Conservation (phyloP, 2,329 filamentous ascomycete species). For the Dichotomopilus funicola region DNA sequence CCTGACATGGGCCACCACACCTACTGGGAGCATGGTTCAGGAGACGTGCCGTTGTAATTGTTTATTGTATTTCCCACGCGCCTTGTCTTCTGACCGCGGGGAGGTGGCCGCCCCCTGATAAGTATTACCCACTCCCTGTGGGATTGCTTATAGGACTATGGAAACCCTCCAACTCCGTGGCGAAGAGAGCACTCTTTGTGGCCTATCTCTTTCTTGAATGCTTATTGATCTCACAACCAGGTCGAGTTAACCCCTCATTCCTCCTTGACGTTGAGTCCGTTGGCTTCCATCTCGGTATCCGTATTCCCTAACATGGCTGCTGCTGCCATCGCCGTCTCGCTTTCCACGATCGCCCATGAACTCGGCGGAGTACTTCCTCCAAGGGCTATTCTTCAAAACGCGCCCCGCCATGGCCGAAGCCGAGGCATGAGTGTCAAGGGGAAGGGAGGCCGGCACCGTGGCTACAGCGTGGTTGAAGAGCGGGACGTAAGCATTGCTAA, state of each 20-base stretch:
- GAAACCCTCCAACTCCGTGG: no score
- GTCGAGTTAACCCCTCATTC: neutral
- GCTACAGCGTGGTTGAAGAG: slow-evolving; percentile 38
- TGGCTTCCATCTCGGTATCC: neutral
- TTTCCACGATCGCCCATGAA: slow-evolving; percentile 30
- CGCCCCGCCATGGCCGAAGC: slow-evolving; percentile 34
- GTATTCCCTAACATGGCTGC: slow-evolving; percentile 24
- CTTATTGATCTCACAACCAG: neutral
- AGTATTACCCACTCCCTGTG: no score
- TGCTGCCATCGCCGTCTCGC: slow-evolving; percentile 31
- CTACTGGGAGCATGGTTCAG: no score
- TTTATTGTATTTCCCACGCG: neutral
- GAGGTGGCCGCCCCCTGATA: no score
- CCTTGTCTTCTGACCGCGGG: no score
- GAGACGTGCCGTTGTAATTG: neutral
- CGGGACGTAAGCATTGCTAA: slow-evolving; percentile 35
- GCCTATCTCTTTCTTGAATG: no score
- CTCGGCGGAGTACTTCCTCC: slow-evolving; percentile 33
- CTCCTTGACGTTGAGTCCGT: neutral
- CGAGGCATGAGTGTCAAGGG: slow-evolving; percentile 34
- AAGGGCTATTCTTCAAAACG: slow-evolving; percentile 30
- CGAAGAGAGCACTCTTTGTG: no score
- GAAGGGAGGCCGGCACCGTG: slow-evolving; percentile 30
- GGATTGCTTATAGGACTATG: no score
- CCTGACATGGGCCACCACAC: neutral